A percentile compares a stretch with the other conserved stretches of the same genome.
phyloP scores from a whole-genome alignment of 306 rosid genomes.

The Quercus bicolor region DNA sequence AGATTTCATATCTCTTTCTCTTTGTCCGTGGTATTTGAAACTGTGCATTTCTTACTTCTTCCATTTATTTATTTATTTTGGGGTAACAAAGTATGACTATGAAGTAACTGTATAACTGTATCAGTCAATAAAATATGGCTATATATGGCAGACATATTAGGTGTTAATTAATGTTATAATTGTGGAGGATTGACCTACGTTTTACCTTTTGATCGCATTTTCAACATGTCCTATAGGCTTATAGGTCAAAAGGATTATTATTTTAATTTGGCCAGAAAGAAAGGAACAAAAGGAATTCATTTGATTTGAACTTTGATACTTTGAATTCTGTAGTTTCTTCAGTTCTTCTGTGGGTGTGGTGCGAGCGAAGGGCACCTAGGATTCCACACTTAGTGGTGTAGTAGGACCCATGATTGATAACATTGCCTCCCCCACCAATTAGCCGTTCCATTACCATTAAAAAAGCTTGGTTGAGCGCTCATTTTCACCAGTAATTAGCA shows the following conservation, averaged over 20 bases:
- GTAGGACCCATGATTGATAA: slow-evolving; percentile 49
- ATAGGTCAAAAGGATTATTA: slow-evolving; percentile 28
- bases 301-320: background rate
- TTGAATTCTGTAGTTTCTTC: background rate
- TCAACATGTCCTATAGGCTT: background rate
- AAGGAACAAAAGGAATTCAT: no score
- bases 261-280: background rate
- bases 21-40: slow-evolving; percentile 15
- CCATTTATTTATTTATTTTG: background rate
- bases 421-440: slow-evolving; percentile 5
- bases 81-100: no score
- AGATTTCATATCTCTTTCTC: slow-evolving; percentile 42
- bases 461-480: background rate
- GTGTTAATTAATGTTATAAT: background rate
- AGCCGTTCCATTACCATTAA: slow-evolving; percentile 1
- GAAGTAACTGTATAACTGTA: background rate
- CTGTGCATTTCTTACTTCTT: background rate
- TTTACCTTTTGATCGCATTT: slow-evolving; percentile 1
- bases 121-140: slow-evolving; percentile 19
- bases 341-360: background rate
- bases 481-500: background rate
- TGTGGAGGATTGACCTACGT: slow-evolving; percentile 34
- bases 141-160: background rate
- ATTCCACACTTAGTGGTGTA: slow-evolving; percentile 53
- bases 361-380: slow-evolving; percentile 38